Evolutionary conservation across 2,329 filamentous ascomycete genomes (phyloP).

Genomic region (Sphaerulina vaccinii): DNA sequence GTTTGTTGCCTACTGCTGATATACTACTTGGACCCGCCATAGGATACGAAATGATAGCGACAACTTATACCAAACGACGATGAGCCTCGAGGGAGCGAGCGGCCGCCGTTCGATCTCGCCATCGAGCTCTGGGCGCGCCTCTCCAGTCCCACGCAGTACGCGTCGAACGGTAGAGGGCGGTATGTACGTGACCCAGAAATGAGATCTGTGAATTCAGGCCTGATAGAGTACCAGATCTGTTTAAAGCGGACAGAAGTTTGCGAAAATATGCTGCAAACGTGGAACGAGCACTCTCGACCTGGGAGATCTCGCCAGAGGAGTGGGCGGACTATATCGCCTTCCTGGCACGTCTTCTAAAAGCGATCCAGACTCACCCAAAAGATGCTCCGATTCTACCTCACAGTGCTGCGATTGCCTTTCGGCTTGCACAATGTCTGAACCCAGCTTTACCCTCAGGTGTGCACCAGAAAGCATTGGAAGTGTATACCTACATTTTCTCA

Average conservation of each 20-base stretch:
- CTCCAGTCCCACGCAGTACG: constrained; percentile 72
- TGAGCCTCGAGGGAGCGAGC: constrained; percentile 63
- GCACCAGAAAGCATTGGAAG: constrained; percentile 93
- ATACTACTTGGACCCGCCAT: too few relatives aligned
- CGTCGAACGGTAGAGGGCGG: constrained; percentile 75
- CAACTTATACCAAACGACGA: constrained; percentile 35
- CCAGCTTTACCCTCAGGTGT: constrained; percentile 91
- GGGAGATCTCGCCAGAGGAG: constrained; percentile 92
- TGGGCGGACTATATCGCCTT: constrained; percentile 99
- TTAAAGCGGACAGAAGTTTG: constrained; percentile 65
- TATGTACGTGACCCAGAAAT: constrained; percentile 48
- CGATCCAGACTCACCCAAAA: constrained; percentile 80
- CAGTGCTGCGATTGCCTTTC: constrained; percentile 80
- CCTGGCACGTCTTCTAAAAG: constrained; percentile 84
- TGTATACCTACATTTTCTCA: constrained; percentile 86
- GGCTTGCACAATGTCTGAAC: constrained; percentile 91
- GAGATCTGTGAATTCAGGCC: not conserved
- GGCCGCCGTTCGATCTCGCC: constrained; percentile 66
- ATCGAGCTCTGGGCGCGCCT: constrained; percentile 78
- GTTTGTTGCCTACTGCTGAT: too few relatives aligned
- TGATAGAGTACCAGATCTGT: constrained; percentile 49
- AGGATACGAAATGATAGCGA: constrained; percentile 2
- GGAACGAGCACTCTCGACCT: constrained; percentile 81
- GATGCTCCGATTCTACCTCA: constrained; percentile 73
- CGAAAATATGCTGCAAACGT: constrained; percentile 87